Percentiles rank a stretch among this genome's conserved stretches.
These are phyloP conservation scores for Petunia secreta DNA, from an alignment of 257 asterid genomes.

Conservation along the genomic window DNA sequence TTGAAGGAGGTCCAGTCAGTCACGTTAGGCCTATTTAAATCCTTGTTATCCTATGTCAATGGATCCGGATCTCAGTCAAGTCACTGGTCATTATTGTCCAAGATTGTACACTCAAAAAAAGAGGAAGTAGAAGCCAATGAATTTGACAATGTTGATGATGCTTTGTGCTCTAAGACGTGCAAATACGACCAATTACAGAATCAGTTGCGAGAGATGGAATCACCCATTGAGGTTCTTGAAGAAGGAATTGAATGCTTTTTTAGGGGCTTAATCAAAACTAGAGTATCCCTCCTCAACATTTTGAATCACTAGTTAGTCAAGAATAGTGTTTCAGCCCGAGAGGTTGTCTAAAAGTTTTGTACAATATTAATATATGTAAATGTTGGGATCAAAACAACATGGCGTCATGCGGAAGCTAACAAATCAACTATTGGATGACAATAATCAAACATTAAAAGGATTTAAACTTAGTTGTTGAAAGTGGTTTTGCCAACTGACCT, in stretches of 20 bases:
- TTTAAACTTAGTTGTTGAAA: too few relatives aligned
- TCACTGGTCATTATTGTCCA: conserved; percentile 41
- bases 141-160: conserved; percentile 28
- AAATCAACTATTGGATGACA: too few relatives aligned
- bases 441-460: too few relatives aligned
- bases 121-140: neutral
- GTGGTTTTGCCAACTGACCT: too few relatives aligned
- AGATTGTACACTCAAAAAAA: conserved; percentile 34
- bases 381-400: too few relatives aligned
- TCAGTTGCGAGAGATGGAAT: conserved; percentile 40
- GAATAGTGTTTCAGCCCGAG: neutral
- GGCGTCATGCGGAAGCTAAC: neutral
- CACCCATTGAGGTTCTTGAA: too few relatives aligned
- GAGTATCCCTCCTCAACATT: conserved; percentile 47
- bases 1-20: too few relatives aligned
- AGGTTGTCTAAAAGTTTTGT: conserved; percentile 28
- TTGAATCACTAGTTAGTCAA: too few relatives aligned
- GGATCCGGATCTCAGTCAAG: conserved; percentile 28
- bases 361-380: neutral
- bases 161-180: conserved; percentile 18
- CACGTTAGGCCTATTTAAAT: too few relatives aligned
- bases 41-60: neutral
- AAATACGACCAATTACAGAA: conserved; percentile 30
- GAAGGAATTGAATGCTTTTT: conserved; percentile 17
- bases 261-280: conserved; percentile 43